Evolutionary conservation across 352 stramenopile species (phyloP).

Genomic region (Globisporangium okanoganense): DNA sequence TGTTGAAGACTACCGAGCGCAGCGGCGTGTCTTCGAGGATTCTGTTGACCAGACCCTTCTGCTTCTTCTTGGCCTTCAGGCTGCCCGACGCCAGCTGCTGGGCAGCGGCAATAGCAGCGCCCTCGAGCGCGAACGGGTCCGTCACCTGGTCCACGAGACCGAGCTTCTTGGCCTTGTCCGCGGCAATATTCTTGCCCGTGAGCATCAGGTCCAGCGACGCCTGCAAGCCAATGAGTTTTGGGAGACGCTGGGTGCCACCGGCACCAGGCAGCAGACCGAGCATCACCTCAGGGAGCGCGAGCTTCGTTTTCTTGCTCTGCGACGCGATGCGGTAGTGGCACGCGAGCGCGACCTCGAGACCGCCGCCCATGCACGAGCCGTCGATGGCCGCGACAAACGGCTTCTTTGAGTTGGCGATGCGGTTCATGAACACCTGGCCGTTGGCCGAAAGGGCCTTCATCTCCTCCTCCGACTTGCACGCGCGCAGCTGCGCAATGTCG

Average conservation of each 20-base stretch:
- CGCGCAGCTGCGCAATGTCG: conserved; percentile 96
- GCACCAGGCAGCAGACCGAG: conserved; percentile 96
- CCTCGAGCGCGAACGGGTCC: conserved; percentile 88
- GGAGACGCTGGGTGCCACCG: conserved; percentile 97
- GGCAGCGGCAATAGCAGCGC: conserved; percentile 87
- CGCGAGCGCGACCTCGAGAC: conserved; percentile 96
- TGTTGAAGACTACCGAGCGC: conserved; percentile 92
- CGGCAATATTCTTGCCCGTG: conserved; percentile 94
- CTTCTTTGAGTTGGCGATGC: conserved; percentile 90
- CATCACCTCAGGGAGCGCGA: conserved; percentile 97
- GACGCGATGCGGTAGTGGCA: conserved; percentile 97
- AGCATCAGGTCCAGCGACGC: conserved; percentile 97
- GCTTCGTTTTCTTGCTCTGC: conserved; percentile 93
- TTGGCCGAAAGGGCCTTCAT: conserved; percentile 90
- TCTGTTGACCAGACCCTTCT: conserved; percentile 79
- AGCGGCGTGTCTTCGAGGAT: conserved; percentile 94
- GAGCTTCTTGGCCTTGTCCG: conserved; percentile 97
- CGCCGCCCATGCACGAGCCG: conserved; percentile 94
- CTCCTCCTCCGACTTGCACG: conserved; percentile 86
- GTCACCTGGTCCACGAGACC: conserved; percentile 96
- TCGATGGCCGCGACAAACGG: conserved; percentile 97
- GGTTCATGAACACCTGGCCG: conserved; percentile 92
- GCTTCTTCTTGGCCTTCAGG: conserved; percentile 92
- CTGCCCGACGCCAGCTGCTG: conserved; percentile 87
- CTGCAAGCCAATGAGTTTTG: conserved; percentile 91